Evolutionary conservation across 768 basidiomycete species (phyloP).

Genomic region (Infundibulicybe gibba): DNA sequence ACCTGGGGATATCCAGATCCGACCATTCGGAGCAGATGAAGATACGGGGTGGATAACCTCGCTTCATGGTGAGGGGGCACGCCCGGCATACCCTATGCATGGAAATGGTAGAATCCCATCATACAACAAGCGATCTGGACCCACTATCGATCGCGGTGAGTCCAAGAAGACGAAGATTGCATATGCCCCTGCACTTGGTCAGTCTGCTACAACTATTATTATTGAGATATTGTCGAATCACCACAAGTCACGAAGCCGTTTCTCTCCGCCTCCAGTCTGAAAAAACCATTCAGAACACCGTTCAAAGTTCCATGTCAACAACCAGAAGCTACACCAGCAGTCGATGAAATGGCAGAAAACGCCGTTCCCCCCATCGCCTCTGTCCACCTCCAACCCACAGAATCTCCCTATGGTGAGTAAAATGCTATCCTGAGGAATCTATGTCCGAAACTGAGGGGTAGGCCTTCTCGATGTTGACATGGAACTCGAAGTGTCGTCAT

Average conservation of each 20-base stretch:
- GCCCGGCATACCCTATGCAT: background rate
- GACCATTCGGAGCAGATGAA: too few relatives aligned
- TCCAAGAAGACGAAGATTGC: conserved; percentile 31
- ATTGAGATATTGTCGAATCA: background rate
- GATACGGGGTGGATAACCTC: conserved; percentile 2
- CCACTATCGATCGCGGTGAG: conserved; percentile 3
- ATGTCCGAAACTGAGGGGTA: conserved; percentile 5
- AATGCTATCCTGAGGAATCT: background rate
- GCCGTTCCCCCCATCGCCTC: background rate
- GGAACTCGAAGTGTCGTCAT: conserved; percentile 34
- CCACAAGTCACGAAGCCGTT: conserved; percentile 44
- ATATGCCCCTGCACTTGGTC: conserved; percentile 28
- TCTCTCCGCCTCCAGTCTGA: conserved; percentile 32
- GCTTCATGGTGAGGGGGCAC: background rate
- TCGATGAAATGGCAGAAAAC: background rate
- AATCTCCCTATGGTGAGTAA: background rate
- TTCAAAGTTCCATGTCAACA: conserved; percentile 15
- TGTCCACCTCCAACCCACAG: background rate
- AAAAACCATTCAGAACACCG: conserved; percentile 50
- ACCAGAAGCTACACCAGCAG: conserved; percentile 6
- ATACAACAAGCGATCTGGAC: conserved; percentile 7
- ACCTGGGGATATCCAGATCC: too few relatives aligned
- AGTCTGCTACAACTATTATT: background rate
- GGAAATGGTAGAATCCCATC: background rate
- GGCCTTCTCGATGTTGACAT: conserved; percentile 24